Evolutionary conservation across 2,329 filamentous ascomycete genomes (phyloP), one percentile per base, ranked within the genome.

Genomic region (Lachnellula cervina): DNA sequence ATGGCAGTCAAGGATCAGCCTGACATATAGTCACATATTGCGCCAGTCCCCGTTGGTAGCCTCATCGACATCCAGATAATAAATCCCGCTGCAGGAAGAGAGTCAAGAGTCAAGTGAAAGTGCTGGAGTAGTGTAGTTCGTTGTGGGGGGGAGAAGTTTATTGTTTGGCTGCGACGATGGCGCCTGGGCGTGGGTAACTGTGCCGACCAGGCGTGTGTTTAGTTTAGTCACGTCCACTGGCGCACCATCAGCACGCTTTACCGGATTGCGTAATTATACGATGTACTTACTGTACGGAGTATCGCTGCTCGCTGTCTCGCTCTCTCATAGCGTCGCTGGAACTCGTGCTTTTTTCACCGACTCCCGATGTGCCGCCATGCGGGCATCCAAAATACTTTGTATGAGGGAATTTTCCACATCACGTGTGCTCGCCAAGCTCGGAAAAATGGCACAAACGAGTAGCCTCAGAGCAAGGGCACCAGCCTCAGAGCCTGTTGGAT

Each of bases 11-110:
- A 9, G 48, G 28, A 32, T 13, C 32, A 11, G 23, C 28, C 53
- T 62, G 57, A 58, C 52, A 51, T 59, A 56, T 54, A 37, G n/a
- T 62, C 55, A 58, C 52, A 51, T 59, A 56, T 54, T 49, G n/a
- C 46, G 46, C 46, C 32, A 49, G 7, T 16, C 23, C 25, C 43
- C 43, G 19, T 25, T 21, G 45, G 16, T 28, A 48, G 45, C 45
- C 16, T 28, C 35, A 50, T 21, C 17, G 32, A 19, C 48, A 40
- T 17, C 9, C 11, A 13, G 21, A 3, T 7, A 7, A 7, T 16
- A 46, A 16, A 32, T 7, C n/a, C n/a, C n/a, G n/a, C n/a, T 32
- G 28, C 28, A 32, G 28, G 14, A 2, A 9, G 38, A 42, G 16
- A 42, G 16, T n/a, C 37, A 40, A 9, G 14, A 17, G 37, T 7